These are phyloP conservation scores for Strigomonas culicis DNA, from an alignment of 208 protist species.

Conservation along the genomic window DNA sequence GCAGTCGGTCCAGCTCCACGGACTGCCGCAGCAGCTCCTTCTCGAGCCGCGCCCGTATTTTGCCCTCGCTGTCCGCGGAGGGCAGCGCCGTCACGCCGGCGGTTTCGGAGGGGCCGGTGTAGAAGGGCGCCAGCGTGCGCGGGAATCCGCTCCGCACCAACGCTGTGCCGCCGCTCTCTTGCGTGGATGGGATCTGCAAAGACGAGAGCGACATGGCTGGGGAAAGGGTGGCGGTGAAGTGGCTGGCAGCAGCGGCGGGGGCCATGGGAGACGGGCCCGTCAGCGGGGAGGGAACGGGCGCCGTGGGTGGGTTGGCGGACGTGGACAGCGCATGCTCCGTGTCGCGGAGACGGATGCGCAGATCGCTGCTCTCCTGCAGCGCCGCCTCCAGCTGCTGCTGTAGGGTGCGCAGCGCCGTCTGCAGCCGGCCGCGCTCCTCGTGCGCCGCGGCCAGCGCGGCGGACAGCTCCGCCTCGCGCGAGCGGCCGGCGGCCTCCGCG, in stretches of 20 bases:
- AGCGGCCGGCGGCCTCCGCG: background rate
- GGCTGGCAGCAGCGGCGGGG: background rate
- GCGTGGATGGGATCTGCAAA: background rate
- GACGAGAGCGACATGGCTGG: background rate
- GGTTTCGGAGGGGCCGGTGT: too few species aligned
- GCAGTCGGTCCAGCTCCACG: constrained; percentile 64
- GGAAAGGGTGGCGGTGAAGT: too few species aligned
- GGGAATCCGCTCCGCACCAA: too few species aligned
- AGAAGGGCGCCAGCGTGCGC: too few species aligned
- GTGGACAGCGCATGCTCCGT: background rate
- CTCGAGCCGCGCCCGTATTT: constrained; percentile 30
- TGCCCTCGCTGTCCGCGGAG: too few species aligned
- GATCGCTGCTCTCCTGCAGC: constrained; percentile 13
- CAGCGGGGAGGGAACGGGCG: constrained; percentile 5
- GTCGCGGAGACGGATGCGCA: constrained; percentile 4
- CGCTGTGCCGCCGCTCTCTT: too few species aligned
- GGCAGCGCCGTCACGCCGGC: too few species aligned
- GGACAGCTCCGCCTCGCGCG: constrained; percentile 8
- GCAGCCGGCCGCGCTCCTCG: constrained; percentile 5
- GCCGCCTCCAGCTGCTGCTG: constrained; percentile 11
- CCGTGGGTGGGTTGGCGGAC: background rate
- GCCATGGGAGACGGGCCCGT: background rate
- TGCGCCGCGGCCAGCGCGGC: constrained; percentile 8
- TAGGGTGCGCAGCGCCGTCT: constrained; percentile 9
- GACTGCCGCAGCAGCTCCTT: constrained; percentile 71